Conservation (phyloP, 202 grass and related monocot genomes). For the Panicum hallii region DNA sequence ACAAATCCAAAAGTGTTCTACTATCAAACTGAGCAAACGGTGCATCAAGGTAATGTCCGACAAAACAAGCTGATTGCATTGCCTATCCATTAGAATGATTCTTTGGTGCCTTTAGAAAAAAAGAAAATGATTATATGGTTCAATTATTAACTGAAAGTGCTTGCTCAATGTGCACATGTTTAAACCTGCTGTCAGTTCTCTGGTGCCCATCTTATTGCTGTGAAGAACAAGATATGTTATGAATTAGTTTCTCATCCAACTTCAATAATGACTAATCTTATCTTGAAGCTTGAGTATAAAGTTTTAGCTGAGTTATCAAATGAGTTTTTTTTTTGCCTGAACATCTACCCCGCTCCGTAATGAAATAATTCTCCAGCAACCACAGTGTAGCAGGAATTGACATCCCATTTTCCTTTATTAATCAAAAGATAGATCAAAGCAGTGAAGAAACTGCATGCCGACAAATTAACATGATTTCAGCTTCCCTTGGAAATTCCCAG, state of each 20-base stretch:
- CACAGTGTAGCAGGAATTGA: conserved; percentile 26
- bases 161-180: background rate
- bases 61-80: background rate
- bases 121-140: background rate
- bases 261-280: background rate
- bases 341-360: background rate
- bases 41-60: background rate
- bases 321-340: background rate
- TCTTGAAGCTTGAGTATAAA: background rate
- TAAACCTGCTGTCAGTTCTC: background rate
- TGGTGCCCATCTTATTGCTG: background rate
- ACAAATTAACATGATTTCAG: conserved; percentile 51
- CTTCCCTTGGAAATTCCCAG: conserved; percentile 20
- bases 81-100: background rate
- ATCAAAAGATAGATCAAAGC: conserved; percentile 39
- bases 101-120: background rate
- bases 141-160: background rate
- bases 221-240: background rate
- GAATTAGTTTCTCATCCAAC: conserved; percentile 15
- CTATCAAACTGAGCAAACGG: background rate
- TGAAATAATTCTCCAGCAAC: background rate
- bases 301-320: background rate
- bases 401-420: conserved; percentile 32
- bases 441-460: conserved; percentile 45
- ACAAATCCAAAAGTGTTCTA: background rate